Percentiles rank a stretch among this genome's conserved stretches.
Conservation (phyloP, 2,329 filamentous ascomycete genomes). For the Fusarium pseudograminearum region DNA sequence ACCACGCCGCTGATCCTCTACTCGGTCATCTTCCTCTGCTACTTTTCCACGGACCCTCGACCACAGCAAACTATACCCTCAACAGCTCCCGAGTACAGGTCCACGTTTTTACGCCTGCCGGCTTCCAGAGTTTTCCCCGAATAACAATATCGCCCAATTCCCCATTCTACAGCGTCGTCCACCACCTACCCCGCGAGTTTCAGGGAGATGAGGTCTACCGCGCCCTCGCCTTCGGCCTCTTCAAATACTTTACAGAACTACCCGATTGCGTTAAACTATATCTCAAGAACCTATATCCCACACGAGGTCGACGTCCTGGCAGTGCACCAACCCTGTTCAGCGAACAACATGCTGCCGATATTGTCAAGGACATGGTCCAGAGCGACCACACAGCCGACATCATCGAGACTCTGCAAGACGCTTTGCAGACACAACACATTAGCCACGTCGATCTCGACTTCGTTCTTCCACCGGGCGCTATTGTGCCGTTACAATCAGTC, state of each 20-base stretch:
- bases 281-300: slow-evolving; percentile 70
- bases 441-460: slow-evolving; percentile 91
- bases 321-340: slow-evolving; percentile 80
- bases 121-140: slow-evolving; percentile 88
- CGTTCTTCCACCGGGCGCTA: slow-evolving; percentile 81
- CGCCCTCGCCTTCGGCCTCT: slow-evolving; percentile 89
- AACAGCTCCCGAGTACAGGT: slow-evolving; percentile 95
- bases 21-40: slow-evolving; percentile 85
- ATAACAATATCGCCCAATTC: slow-evolving; percentile 95
- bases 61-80: slow-evolving; percentile 85
- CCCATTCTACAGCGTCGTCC: slow-evolving; percentile 89
- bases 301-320: slow-evolving; percentile 68
- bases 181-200: slow-evolving; percentile 89
- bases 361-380: slow-evolving; percentile 86
- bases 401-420: slow-evolving; percentile 77
- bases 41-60: slow-evolving; percentile 92
- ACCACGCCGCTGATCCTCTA: slow-evolving; percentile 87
- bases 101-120: slow-evolving; percentile 90
- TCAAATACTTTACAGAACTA: slow-evolving; percentile 94
- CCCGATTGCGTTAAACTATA: slow-evolving; percentile 79
- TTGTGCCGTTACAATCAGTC: slow-evolving; percentile 72
- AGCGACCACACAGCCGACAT: slow-evolving; percentile 82
- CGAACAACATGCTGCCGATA: slow-evolving; percentile 91
- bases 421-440: slow-evolving; percentile 83
- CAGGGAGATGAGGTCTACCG: slow-evolving; percentile 95